Evolutionary conservation across 164 flowering plant genomes (phyloP), one percentile per base, ranked within the genome.

Genomic region (Tetrastigma voinierianum): DNA sequence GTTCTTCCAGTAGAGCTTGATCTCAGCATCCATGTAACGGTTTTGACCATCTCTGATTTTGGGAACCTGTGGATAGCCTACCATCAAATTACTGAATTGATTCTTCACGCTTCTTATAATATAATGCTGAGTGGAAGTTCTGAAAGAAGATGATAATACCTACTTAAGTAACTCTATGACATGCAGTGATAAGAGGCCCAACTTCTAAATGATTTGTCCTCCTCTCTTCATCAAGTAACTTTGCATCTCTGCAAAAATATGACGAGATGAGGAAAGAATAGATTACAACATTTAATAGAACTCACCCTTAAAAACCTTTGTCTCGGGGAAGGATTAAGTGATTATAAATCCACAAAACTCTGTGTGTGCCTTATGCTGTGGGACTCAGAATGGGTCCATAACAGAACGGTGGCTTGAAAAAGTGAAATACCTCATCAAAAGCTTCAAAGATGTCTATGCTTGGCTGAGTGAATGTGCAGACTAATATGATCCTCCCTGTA

Each of bases 211-310:
- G 46, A 86, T 87, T 74, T 84, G 93, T 44, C 95, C 97, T 53
- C 97, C 95, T 82, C 90, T 84, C 71, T 91, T 91, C 97, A 91
- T 85, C 82, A 91, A 91, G 72, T 16, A 89, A 79, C 95, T n/a
- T n/a, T 91, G 84, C 51, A 69, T n/a, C n/a, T n/a, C n/a, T 57
- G 14, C 11, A 59, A 49, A 45, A 67, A 19, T 2, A 44, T 18
- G 20, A 19, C 1, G 23, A 14, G 9, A 9, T 66, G n/a, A 14
- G 16, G 40, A 25, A 25, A n/a, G n/a, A n/a, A n/a, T n/a, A n/a
- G n/a, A n/a, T n/a, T n/a, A n/a, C n/a, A n/a, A n/a, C n/a, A n/a
- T n/a, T n/a, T n/a, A n/a, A n/a, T n/a, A n/a, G n/a, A n/a, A n/a
- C n/a, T n/a, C n/a, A n/a, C n/a, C n/a, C n/a, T n/a, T n/a, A n/a